Conservation (phyloP, 2,329 filamentous ascomycete genomes). For the Pezizomycotina sp. region DNA sequence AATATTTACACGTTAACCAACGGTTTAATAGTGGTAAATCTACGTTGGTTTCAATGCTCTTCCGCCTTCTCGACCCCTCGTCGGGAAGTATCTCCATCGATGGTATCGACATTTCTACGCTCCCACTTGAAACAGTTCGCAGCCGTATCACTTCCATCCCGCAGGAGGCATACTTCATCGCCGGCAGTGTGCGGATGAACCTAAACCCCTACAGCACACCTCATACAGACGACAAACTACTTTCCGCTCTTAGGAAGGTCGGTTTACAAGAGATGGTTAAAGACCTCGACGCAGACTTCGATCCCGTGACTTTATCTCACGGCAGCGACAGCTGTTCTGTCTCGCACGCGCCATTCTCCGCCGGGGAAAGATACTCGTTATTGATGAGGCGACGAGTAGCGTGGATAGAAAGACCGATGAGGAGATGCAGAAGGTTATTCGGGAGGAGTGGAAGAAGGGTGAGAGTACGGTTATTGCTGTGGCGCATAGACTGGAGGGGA, state of each 20-base stretch:
- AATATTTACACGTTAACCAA: too few relatives aligned
- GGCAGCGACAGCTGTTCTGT: conserved; percentile 37
- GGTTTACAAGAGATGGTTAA: conserved; percentile 29
- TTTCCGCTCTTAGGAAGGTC: conserved; percentile 33
- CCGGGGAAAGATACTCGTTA: conserved; percentile 31
- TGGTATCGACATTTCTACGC: conserved; percentile 32
- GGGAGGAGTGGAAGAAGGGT: conserved; percentile 34
- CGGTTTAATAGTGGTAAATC: conserved; percentile 40
- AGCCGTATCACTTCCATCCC: conserved; percentile 34
- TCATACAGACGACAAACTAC: conserved; percentile 30
- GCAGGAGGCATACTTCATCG: conserved; percentile 38
- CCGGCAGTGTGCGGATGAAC: conserved; percentile 35
- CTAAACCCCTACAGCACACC: conserved; percentile 32
- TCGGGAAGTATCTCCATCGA: conserved; percentile 35
- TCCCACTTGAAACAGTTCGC: conserved; percentile 35
- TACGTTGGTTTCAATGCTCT: conserved; percentile 34
- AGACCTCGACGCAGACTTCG: conserved; percentile 30
- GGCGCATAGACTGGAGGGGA: conserved; percentile 35
- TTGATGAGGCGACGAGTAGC: conserved; percentile 35
- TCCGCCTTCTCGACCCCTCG: conserved; percentile 35
- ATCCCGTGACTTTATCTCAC: conserved; percentile 31
- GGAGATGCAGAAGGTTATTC: conserved; percentile 41
- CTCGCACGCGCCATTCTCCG: conserved; percentile 34
- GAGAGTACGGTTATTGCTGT: conserved; percentile 42
- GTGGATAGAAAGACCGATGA: conserved; percentile 43